Evolutionary conservation across 2,329 filamentous ascomycete genomes (phyloP).

Genomic region (Aphanocladium album): DNA sequence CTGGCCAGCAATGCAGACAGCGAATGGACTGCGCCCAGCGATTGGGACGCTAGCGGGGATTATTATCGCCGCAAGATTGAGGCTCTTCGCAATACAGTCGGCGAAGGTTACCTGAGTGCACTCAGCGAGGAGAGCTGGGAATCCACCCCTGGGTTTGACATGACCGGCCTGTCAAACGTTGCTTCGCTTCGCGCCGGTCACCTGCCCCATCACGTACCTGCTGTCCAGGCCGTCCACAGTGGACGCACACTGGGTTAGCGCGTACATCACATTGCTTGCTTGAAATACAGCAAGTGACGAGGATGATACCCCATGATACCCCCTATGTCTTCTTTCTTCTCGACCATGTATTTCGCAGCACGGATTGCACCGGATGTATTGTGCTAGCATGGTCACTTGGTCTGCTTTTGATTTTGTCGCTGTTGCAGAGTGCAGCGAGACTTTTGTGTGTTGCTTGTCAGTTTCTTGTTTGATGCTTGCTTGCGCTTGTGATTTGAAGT

Average conservation of each 20-base stretch:
- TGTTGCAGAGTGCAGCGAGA: background rate
- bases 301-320: conserved; percentile 10
- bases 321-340: background rate
- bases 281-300: conserved; percentile 1
- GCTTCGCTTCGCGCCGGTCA: conserved; percentile 27
- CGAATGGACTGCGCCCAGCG: conserved; percentile 26
- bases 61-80: conserved; percentile 86
- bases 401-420: background rate
- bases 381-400: background rate
- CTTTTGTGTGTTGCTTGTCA: background rate
- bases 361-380: background rate
- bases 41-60: conserved; percentile 67
- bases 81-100: conserved; percentile 76
- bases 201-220: conserved; percentile 25
- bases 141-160: conserved; percentile 18
- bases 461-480: background rate
- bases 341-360: background rate
- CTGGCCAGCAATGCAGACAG: background rate
- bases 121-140: conserved; percentile 73
- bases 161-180: conserved; percentile 21
- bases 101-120: conserved; percentile 80
- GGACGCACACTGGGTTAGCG: conserved; percentile 45
- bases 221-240: conserved; percentile 47
- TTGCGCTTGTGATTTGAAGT: background rate
- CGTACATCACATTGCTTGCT: conserved; percentile 11